Evolutionary conservation across 805 yeast genomes (phyloP), one percentile per base, ranked within the genome.

Genomic region (Lipomyces orientalis): DNA sequence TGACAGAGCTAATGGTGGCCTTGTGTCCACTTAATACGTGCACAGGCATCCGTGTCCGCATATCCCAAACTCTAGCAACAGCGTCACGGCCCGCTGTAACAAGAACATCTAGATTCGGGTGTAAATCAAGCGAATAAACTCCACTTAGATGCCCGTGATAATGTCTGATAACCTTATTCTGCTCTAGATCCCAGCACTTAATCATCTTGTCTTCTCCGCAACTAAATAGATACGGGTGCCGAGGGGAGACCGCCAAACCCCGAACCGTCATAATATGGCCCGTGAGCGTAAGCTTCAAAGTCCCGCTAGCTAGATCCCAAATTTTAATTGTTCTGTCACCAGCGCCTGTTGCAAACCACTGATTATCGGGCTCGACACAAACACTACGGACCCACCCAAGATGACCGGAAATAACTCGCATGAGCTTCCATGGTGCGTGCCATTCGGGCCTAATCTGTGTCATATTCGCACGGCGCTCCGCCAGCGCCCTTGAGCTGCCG

Each of bases 111-210:
- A 93, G 79, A 2, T 92, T 91, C 0, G 98, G 98, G 76, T 94
- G 98, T 16, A 93, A 76, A 66, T 88, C 94, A 55, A 93, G 82
- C 0, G 96, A 83, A 75, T 91, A 92, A 1, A 95, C 91, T 3
- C 97, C 96, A 37, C 97, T 91, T 33, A 91, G 82, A 79, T 95
- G 99, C 2, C 99, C 99, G 79, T 93, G 96, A 78, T 91, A 95
- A 73, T 93, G 92, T 64, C 98, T 81, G 3, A 93, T 85, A 1
- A 91, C 87, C 72, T 86, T 86, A 73, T 93, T 91, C 74, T 87
- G 86, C 77, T 94, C 98, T 72, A 95, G 82, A 80, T 95, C 99
- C 98, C 98, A 95, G 78, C 98, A 93, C 76, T 91, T 87, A 9
- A 93, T 91, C 33, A 93, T 84, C 77, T 93, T 93, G 77, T 95